phyloP scores from a whole-genome alignment of 2,329 filamentous ascomycete species.

The Colletotrichum sidae region DNA sequence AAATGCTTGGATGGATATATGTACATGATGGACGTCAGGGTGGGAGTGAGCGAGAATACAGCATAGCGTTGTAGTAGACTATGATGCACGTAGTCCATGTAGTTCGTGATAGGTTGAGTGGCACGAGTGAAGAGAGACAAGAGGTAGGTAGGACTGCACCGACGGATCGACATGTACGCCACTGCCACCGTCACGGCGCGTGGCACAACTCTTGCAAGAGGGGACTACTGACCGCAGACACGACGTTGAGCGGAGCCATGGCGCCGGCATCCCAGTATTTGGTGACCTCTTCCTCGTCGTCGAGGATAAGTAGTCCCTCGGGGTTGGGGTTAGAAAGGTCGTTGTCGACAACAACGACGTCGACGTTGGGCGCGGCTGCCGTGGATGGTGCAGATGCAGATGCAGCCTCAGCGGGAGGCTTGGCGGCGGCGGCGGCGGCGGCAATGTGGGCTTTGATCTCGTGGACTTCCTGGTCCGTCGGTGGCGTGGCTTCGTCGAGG shows the following conservation, averaged over 20 bases:
- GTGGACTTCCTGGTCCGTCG: slow-evolving; percentile 36
- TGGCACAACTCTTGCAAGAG: not conserved
- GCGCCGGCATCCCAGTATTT: slow-evolving; percentile 68
- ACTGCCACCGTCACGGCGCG: not conserved
- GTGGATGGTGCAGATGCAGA: slow-evolving; percentile 31
- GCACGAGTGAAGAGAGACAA: not conserved
- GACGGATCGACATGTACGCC: slow-evolving; percentile 5
- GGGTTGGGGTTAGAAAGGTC: not conserved
- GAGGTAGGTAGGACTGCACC: slow-evolving; percentile 1
- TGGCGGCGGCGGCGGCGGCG: slow-evolving; percentile 33
- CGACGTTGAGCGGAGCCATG: slow-evolving; percentile 67
- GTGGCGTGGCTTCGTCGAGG: slow-evolving; percentile 20
- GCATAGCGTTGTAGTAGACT: not conserved
- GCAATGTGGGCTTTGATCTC: slow-evolving; percentile 37
- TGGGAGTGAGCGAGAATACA: slow-evolving; percentile 20
- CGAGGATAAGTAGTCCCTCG: slow-evolving; percentile 20
- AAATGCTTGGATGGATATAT: slow-evolving; percentile 5
- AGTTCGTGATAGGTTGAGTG: slow-evolving; percentile 15
- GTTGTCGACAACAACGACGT: not conserved
- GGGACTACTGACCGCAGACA: slow-evolving; percentile 62
- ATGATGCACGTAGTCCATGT: not conserved
- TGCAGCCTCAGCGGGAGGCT: slow-evolving; percentile 9
- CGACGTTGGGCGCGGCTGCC: slow-evolving; percentile 1
- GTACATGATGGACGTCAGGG: not conserved
- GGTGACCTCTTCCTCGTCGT: slow-evolving; percentile 50